phyloP scores from a whole-genome alignment of 805 yeast species.

The Yarrowia sp. region DNA sequence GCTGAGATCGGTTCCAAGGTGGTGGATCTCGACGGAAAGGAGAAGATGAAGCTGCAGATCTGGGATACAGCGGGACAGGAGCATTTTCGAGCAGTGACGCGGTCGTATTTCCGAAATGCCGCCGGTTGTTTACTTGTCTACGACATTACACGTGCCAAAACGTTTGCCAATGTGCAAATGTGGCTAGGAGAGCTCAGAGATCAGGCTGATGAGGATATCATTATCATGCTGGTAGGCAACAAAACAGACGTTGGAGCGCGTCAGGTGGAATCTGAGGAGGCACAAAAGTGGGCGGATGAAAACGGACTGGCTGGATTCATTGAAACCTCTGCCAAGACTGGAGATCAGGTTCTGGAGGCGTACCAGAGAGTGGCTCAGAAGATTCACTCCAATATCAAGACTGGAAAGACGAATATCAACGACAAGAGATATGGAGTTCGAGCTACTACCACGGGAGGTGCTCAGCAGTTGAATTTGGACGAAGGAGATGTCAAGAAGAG shows the following conservation, averaged over 20 bases:
- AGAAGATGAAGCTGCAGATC: conserved; percentile 49
- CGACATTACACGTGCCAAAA: conserved; percentile 50
- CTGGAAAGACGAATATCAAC: conserved; percentile 47
- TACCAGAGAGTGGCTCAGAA: conserved; percentile 51
- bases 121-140: conserved; percentile 52
- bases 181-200: conserved; percentile 79
- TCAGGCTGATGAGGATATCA: conserved; percentile 69
- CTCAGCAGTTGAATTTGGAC: conserved; percentile 27
- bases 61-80: conserved; percentile 53
- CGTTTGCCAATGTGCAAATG: conserved; percentile 53
- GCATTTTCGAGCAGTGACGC: conserved; percentile 51
- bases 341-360: conserved; percentile 59
- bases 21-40: conserved; percentile 42
- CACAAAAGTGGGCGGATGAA: conserved; percentile 58
- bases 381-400: conserved; percentile 48
- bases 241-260: conserved; percentile 64
- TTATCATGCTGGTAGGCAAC: conserved; percentile 81
- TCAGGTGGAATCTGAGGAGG: conserved; percentile 49
- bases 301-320: conserved; percentile 54
- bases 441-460: conserved; percentile 34
- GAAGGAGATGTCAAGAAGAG: conserved; percentile 12
- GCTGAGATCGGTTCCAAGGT: conserved; percentile 52
- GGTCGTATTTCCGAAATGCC: conserved; percentile 51
- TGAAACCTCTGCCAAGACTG: conserved; percentile 70
- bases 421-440: conserved; percentile 47